Evolutionary conservation across 2,329 filamentous ascomycete species (phyloP).

Genomic region (Lachnellula cervina): DNA sequence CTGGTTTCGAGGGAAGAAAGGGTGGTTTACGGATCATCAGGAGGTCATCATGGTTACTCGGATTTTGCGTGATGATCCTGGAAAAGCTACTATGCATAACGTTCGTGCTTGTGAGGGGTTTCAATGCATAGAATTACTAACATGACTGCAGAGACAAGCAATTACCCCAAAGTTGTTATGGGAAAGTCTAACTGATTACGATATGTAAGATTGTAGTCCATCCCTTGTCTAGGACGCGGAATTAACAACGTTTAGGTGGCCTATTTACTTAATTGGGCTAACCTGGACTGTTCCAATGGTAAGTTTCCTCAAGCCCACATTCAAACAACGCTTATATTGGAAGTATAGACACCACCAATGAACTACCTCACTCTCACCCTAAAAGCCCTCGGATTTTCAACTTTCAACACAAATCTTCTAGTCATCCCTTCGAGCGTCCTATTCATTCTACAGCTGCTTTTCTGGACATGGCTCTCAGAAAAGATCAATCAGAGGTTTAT

Average conservation of each 20-base stretch:
- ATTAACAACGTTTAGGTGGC: constrained; percentile 36
- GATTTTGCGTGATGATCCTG: constrained; percentile 45
- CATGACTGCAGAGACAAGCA: constrained; percentile 34
- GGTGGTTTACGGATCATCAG: constrained; percentile 45
- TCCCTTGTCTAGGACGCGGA: background rate
- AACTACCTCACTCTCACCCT: constrained; percentile 51
- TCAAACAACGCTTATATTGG: background rate
- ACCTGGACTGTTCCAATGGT: constrained; percentile 39
- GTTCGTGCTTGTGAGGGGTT: constrained; percentile 39
- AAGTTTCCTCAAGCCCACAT: background rate
- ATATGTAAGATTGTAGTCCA: constrained; percentile 34
- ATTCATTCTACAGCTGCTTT: constrained; percentile 38
- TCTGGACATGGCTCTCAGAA: constrained; percentile 42
- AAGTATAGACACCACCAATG: constrained; percentile 36
- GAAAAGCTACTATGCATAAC: constrained; percentile 34
- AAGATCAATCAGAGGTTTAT: constrained; percentile 35
- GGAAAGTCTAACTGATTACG: constrained; percentile 47
- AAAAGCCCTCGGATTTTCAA: constrained; percentile 11
- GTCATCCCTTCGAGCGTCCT: constrained; percentile 40
- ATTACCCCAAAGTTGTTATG: constrained; percentile 39
- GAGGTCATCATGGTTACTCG: constrained; percentile 61
- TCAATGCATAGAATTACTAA: background rate
- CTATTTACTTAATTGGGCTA: constrained; percentile 39
- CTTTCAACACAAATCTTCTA: constrained; percentile 40
- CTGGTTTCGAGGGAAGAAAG: constrained; percentile 51